These are phyloP conservation scores for Dioscorea dumetorum DNA, from an alignment of 106 monocot species.

Conservation along the genomic window DNA sequence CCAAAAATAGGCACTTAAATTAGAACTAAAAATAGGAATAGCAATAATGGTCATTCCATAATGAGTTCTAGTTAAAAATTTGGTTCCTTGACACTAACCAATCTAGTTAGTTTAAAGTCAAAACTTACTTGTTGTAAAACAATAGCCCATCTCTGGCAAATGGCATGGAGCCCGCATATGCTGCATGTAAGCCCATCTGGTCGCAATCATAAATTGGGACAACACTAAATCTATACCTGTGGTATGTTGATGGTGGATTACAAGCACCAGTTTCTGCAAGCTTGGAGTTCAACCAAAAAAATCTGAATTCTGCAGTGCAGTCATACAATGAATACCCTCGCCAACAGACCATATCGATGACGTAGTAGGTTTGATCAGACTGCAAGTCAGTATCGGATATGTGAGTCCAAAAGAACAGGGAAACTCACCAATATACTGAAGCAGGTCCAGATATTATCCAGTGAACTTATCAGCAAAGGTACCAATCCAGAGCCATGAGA, in stretches of 20 bases:
- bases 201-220: conserved; percentile 75
- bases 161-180: conserved; percentile 57
- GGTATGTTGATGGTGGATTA: conserved; percentile 74
- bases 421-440: conserved; percentile 1
- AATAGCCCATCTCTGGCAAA: conserved; percentile 80
- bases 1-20: too few species aligned
- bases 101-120: not conserved
- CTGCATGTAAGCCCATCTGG: conserved; percentile 49
- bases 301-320: conserved; percentile 88
- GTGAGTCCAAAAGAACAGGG: not conserved
- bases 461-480: not conserved
- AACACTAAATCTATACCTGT: conserved; percentile 70
- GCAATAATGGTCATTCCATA: too few species aligned
- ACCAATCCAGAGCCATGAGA: not conserved
- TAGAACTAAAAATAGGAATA: too few species aligned
- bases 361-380: conserved; percentile 91
- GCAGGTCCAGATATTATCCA: not conserved
- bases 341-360: conserved; percentile 98
- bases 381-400: conserved; percentile 27
- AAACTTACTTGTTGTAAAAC: conserved; percentile 89
- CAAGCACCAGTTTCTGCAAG: conserved; percentile 78
- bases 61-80: too few species aligned
- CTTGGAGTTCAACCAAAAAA: conserved; percentile 96
- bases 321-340: conserved; percentile 89
- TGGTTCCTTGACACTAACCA: too few species aligned